Percentiles rank a stretch among this genome's conserved stretches.
phyloP scores from a whole-genome alignment of 2,329 filamentous ascomycete genomes.

The Pseudogymnoascus destructans region DNA sequence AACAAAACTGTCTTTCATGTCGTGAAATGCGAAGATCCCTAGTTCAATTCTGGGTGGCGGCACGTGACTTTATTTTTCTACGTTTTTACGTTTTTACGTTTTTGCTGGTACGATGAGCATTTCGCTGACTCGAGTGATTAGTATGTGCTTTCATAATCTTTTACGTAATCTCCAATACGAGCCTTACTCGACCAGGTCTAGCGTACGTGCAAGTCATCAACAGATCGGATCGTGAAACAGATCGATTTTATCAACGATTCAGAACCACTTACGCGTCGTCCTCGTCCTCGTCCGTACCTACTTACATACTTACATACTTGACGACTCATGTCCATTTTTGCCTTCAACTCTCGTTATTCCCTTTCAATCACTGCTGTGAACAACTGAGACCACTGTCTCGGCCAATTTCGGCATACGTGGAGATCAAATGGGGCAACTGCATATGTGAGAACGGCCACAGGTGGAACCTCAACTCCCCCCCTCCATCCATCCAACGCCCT shows the following conservation, averaged over 20 bases:
- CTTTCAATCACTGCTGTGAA: background rate
- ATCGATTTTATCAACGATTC: background rate
- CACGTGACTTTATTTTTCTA: background rate
- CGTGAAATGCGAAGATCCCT: slow-evolving; percentile 7
- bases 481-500: background rate
- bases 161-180: background rate
- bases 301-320: background rate
- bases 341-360: background rate
- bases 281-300: background rate
- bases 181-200: background rate
- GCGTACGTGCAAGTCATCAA: background rate
- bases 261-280: background rate
- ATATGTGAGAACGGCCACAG: background rate
- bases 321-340: background rate
- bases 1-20: slow-evolving; percentile 6
- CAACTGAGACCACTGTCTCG: background rate
- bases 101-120: background rate
- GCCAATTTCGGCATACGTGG: background rate
- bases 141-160: background rate
- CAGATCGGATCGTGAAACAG: background rate
- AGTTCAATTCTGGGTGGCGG: slow-evolving; percentile 8
- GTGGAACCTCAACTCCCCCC: background rate
- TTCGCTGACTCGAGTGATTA: background rate
- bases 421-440: background rate
- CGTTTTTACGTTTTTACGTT: background rate